Conservation (phyloP, 306 rosid species). For the Fagus sylvatica region DNA sequence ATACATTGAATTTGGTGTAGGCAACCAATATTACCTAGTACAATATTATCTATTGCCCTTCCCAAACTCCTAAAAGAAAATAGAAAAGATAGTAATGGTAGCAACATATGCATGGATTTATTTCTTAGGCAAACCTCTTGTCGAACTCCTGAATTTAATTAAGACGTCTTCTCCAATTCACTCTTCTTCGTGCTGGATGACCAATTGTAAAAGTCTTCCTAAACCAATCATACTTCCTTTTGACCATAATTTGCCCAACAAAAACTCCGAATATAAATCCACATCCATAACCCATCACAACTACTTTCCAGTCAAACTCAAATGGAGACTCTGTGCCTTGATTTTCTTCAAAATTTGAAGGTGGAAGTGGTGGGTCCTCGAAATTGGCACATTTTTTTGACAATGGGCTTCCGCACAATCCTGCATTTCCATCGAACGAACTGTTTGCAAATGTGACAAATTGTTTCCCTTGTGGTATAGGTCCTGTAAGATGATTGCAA, state of each 20-base stretch:
- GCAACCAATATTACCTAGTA: too few species aligned
- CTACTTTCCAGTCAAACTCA: neutral
- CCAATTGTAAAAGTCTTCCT: neutral
- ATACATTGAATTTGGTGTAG: too few species aligned
- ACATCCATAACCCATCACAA: neutral
- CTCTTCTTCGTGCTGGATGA: neutral
- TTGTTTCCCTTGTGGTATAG: neutral
- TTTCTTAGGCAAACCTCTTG: too few species aligned
- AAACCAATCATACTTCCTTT: too few species aligned
- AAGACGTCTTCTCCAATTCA: neutral
- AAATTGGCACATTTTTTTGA: too few species aligned
- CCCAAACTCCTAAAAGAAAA: too few species aligned
- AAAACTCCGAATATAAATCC: neutral
- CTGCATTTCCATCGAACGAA: neutral
- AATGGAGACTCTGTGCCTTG: too few species aligned
- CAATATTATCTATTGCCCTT: too few species aligned
- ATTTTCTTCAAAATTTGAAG: neutral
- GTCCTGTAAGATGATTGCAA: neutral
- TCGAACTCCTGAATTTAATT: too few species aligned
- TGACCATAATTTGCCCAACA: too few species aligned
- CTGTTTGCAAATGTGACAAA: neutral
- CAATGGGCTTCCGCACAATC: neutral
- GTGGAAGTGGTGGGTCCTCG: neutral
- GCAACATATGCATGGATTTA: too few species aligned
- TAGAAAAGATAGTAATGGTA: too few species aligned